phyloP scores from a whole-genome alignment of 176 grass and related monocot genomes.

The Oryza punctata region DNA sequence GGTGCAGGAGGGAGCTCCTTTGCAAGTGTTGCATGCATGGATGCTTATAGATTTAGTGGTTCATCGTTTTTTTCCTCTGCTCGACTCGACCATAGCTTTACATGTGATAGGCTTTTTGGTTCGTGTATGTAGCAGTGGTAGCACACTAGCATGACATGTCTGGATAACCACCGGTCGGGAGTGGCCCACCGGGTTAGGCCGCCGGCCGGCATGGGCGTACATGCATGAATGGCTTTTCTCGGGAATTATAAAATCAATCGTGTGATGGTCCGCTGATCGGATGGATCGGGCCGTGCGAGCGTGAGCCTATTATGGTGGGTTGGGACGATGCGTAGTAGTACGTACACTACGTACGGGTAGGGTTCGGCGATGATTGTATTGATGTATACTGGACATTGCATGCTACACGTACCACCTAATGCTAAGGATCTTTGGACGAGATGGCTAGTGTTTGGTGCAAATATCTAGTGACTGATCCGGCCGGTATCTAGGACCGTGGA shows the following conservation, averaged over 20 bases:
- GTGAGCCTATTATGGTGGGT: neutral
- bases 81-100: neutral
- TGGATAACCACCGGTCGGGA: neutral
- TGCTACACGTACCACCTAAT: neutral
- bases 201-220: conserved; percentile 26
- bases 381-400: conserved; percentile 17
- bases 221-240: neutral
- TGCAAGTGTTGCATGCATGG: neutral
- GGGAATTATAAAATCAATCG: conserved; percentile 16
- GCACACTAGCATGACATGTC: neutral
- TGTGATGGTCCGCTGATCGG: neutral
- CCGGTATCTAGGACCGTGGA: neutral
- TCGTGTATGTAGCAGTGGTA: neutral
- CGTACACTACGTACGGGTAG: neutral
- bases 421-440: neutral
- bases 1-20: neutral
- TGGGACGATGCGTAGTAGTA: neutral
- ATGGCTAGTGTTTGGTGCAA: neutral
- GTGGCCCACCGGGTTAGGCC: neutral
- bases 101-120: neutral
- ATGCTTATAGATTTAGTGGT: no score
- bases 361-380: conserved; percentile 3
- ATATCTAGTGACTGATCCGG: conserved; percentile 7
- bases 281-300: neutral
- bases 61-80: neutral